Percentiles rank a stretch among this genome's conserved stretches.
These are phyloP conservation scores for Penicillium palitans DNA, from an alignment of 2,329 filamentous ascomycete genomes.

Conservation along the genomic window DNA sequence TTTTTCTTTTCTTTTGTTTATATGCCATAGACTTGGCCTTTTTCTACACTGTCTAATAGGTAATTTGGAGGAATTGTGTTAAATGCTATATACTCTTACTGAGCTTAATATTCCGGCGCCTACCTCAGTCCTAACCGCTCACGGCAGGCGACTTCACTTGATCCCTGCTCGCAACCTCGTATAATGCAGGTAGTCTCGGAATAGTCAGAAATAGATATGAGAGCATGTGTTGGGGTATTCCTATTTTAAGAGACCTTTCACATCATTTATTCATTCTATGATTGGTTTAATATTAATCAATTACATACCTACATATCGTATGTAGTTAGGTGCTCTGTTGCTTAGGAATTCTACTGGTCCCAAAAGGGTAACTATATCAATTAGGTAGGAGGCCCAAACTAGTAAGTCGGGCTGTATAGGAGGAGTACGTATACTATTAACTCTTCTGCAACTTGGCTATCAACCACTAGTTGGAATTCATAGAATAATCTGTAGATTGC, in stretches of 20 bases:
- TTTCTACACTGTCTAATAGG: constrained; percentile 4
- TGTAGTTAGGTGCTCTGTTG: no score
- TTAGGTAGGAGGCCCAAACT: background rate
- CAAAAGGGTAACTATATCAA: background rate
- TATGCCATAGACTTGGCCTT: background rate
- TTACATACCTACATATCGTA: background rate
- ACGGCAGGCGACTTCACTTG: no score
- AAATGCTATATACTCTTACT: background rate
- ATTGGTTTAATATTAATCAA: background rate
- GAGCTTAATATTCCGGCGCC: no score
- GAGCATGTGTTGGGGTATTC: background rate
- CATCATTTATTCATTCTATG: background rate
- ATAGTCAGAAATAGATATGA: background rate
- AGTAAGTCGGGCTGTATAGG: background rate
- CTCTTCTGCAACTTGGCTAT: no score
- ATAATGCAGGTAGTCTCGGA: background rate
- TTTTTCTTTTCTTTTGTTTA: background rate
- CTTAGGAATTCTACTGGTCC: background rate
- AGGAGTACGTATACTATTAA: no score
- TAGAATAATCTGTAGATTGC: no score
- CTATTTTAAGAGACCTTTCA: background rate
- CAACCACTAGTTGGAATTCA: no score
- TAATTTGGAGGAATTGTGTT: background rate
- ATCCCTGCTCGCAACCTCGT: background rate
- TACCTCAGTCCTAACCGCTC: no score